Evolutionary conservation across 2,329 filamentous ascomycete species (phyloP), one percentile per base, ranked within the genome.

Genomic region (Alternaria sp.): DNA sequence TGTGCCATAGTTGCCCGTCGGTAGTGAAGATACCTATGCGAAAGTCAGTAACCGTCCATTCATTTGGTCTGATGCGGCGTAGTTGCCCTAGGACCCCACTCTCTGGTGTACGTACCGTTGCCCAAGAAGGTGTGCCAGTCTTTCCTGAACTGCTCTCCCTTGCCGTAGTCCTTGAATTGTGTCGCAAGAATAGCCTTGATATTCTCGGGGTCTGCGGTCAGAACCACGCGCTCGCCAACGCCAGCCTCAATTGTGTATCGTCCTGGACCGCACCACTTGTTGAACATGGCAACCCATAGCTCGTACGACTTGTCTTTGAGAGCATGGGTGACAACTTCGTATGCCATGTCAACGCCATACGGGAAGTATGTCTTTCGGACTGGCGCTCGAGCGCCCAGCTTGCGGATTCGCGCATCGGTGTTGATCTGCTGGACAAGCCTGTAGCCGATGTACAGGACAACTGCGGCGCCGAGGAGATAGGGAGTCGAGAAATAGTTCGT

Each of bases 181-280:
- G 90, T 91, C 0, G 93, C 92, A n/a, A 97, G 84, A 21, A 97
- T 86, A 6, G 94, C 92, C 79, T 97, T 97, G 82, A 97, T 91
- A 76, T 97, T 97, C 73, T 96, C 93, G 0, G 91, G 91, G 69
- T 97, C 93, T 6, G 87, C 87, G 0, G 94, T 97, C 73, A 96
- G 85, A 62, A 96, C 78, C 21, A 90, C 79, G n/a, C 91, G 87
- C 51, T 86, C 85, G 2, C 88, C 72, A 7, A 88, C 71, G 2
- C 83, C 83, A 11, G 82, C 77, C 79, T 95, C 91, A 43, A 85
- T 81, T 0, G 91, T 94, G 69, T 84, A 89, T 30, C 80, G 73
- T 5, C 77, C 76, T 1, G 76, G 74, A 5, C 80, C 73, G 8
- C 12, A 74, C 61, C 63, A 77, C 15, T 79, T 78, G 9, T 67